Percentiles rank a stretch among this genome's conserved stretches.
phyloP scores from a whole-genome alignment of 192 early-diverging fungal genomes.

The Podila verticillata region DNA sequence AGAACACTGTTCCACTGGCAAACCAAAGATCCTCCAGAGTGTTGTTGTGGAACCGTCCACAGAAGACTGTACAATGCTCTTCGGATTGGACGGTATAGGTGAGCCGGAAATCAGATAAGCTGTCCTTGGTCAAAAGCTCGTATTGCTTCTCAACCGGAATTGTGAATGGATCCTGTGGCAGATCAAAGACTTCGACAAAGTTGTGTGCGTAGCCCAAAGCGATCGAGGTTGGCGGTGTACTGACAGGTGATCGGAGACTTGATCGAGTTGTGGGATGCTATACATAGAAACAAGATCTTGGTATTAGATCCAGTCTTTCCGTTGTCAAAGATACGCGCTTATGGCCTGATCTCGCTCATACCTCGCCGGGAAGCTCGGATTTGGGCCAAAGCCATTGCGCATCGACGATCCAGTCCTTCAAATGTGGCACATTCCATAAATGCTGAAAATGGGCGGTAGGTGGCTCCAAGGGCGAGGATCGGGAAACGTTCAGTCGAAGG shows the following conservation, averaged over 20 bases:
- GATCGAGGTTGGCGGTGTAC: slow-evolving; percentile 48
- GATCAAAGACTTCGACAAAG: slow-evolving; percentile 68
- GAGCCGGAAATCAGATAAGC: slow-evolving; percentile 8
- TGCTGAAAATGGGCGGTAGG: slow-evolving; percentile 25
- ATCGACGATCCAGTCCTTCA: slow-evolving; percentile 84
- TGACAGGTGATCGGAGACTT: slow-evolving; percentile 3
- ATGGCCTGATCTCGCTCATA: slow-evolving; percentile 2
- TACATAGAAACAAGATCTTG: not conserved
- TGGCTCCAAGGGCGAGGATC: not conserved
- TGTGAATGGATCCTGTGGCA: slow-evolving; percentile 17
- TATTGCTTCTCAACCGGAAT: slow-evolving; percentile 5
- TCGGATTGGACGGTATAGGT: slow-evolving; percentile 64
- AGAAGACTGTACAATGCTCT: slow-evolving; percentile 78
- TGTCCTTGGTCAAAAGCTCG: slow-evolving; percentile 4
- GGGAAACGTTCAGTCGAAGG: slow-evolving; percentile 16
- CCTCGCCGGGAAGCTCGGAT: slow-evolving; percentile 28
- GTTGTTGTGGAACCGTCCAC: slow-evolving; percentile 75
- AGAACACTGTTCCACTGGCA: slow-evolving; percentile 87
- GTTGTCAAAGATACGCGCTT: too few relatives aligned
- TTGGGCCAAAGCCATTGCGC: slow-evolving; percentile 70
- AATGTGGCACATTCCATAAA: slow-evolving; percentile 47
- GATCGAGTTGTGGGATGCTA: slow-evolving; percentile 28
- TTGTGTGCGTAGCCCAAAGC: slow-evolving; percentile 83
- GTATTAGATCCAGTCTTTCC: too few relatives aligned
- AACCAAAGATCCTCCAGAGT: slow-evolving; percentile 60